Base-by-base conservation (phyloP, 2,329 filamentous ascomycete genomes). In the Emmonsiellopsis sp. region DNA sequence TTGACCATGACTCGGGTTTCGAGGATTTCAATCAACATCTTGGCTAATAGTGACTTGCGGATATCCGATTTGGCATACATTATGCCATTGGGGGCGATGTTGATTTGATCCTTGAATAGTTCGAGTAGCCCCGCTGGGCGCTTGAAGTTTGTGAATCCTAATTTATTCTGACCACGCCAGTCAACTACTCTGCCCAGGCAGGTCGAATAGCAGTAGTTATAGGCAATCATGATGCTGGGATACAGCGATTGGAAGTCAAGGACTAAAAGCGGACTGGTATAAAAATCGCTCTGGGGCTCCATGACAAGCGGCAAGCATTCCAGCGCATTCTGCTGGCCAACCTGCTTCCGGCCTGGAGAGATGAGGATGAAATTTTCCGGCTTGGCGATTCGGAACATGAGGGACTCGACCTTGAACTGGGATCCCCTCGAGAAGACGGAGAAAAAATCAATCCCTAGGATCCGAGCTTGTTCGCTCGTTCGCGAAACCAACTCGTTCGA, bases 1-100 rank as follows among this genome's bases (percentile, higher is more conserved):
- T 98, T 98, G 55, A 98, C 87, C 93, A 98, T 98, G 37, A 97
- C 86, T 57, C 93, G 82, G 5, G 93, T 97, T 69, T 97, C 92
- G 10, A 98, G 77, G 27, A 98, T 94, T 70, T 98, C 93, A 2
- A 87, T 86, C 57, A 98, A 75, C 93, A 98, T 98, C 71, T 95
- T 96, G 3, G 92, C 92, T 3, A 98, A 76, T 5, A 98, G 77
- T 0, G 90, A 95, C 69, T 90, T 95, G 34, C 93, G 84, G 62
- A 96, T 85, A 61, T 87, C 82, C 0, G 87, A 78, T 62, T 91
- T 95, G 56, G 83, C 84, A 63, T 95, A 98, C 83, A 98, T 94
- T 75, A 97, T 93, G 0, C 93, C 93, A 62, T 98, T 98, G 0
- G 93, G 93, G 0, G 93, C 80, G 58, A 98, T 87, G 66, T 95